Base-by-base conservation (phyloP, 805 yeast species). In the Saccharomycopsis oosterbeekiorum region DNA sequence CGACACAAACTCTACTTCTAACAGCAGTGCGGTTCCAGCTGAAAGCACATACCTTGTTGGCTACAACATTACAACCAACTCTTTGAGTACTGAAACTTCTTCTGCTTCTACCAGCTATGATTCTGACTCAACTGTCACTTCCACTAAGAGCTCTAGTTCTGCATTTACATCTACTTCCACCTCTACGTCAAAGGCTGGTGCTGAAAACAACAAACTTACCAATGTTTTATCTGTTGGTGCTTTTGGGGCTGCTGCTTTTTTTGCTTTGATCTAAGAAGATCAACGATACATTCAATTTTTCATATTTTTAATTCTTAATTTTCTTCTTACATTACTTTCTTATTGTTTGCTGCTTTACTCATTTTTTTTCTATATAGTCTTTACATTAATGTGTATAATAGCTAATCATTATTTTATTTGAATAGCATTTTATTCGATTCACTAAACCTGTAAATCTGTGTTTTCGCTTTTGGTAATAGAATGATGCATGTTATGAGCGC, bases 141-240 rank as follows among this genome's bases (percentile, higher is more conserved):
- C 69, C 39, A 60, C 65, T 55, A 65, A 67, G 60, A 59, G 65
- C 41, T 59, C 66, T 40, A 56, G 65, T 43, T 63, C 70, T 50
- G 64, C 64, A 19, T 60, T 59, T 34, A 59, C 75, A 56, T 59
- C 72, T 62, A 64, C 76, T 19, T 24, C 43, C 6, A 36, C 76
- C 56, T 61, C 74, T 61, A 65, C 76, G 60, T 75, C 66, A 74
- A 70, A 72, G 64, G 79, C 76, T 75, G 80, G 75, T 66, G 81
- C 80, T 66, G 78, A 68, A 5, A 37, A 37, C 41, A 37, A 37
- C 60, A 73, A 70, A 74, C 78, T 79, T 69, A 78, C 74, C 66
- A 79, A 79, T 70, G 80, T 79, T 39, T 19, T 59, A 12, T 64
- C 59, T 51, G 26, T 80, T 64, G 80, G 80, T 76, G 76, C 74